These are phyloP conservation scores for Bisporella sp. DNA, from an alignment of 2,329 filamentous ascomycete species.

Conservation along the genomic window DNA sequence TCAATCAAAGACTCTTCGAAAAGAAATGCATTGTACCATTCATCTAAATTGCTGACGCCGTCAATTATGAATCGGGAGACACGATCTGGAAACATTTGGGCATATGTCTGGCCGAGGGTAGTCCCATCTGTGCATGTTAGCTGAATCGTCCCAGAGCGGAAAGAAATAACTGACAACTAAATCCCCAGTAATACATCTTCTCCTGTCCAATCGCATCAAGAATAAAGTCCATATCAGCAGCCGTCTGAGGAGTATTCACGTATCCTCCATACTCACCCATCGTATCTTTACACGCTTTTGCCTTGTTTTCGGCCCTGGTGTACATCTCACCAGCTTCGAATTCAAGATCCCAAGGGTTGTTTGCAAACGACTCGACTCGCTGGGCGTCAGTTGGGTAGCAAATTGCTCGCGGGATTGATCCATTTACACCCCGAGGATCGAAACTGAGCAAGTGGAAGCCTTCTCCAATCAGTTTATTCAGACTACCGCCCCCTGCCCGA, in stretches of 20 bases:
- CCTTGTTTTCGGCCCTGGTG: conserved; percentile 35
- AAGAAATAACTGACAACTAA: conserved; percentile 24
- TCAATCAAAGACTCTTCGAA: conserved; percentile 14
- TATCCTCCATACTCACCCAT: conserved; percentile 38
- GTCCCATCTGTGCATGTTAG: conserved; percentile 26
- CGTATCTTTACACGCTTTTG: conserved; percentile 34
- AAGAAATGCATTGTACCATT: conserved; percentile 15
- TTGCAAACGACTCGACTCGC: conserved; percentile 22
- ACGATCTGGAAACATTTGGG: conserved; percentile 30
- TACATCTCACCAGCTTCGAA: conserved; percentile 29
- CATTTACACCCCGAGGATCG: conserved; percentile 40
- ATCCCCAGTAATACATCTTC: conserved; percentile 34
- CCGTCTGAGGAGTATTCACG: conserved; percentile 43
- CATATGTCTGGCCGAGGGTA: conserved; percentile 34
- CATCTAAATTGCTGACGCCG: conserved; percentile 22
- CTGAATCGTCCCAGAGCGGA: background rate
- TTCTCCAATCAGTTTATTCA: no score
- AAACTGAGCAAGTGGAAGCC: conserved; percentile 39
- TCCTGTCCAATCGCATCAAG: conserved; percentile 35
- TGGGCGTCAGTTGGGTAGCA: conserved; percentile 34
- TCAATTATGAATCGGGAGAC: conserved; percentile 18
- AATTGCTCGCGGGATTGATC: conserved; percentile 25
- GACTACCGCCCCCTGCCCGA: no score
- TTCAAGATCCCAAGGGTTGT: conserved; percentile 3
- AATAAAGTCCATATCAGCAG: conserved; percentile 44